Base-by-base conservation (phyloP, 75 land plant genomes). In the Pseudotsuga menziesii region DNA sequence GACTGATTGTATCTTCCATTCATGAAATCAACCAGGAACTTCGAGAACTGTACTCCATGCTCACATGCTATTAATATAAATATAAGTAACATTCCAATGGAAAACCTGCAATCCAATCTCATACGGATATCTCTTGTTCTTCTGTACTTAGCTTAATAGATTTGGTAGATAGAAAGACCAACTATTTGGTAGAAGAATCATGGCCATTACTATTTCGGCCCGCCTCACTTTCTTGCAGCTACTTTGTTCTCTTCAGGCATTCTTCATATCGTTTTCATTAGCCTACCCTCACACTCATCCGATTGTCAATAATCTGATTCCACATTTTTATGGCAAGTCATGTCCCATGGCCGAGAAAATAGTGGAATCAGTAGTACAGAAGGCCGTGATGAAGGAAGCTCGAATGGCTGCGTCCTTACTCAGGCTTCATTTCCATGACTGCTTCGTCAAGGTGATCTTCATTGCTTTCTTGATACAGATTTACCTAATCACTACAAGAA, bases 231-330 rank as follows among this genome's bases (percentile, higher is more conserved):
- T 58, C 4, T 17, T 48, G 54, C 54, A 29, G 2, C 15, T 32
- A 66, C 2, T 66, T 16, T 66, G 70, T 66, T 66, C 2, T 14
- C 29, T 66, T 41, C 17, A 17, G 16, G 16, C 35, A 29, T 66
- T 66, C 35, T 29, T 19, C 20, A 0, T 16, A 2, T 66, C 70
- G 14, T 14, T 19, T 20, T 27, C 70, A 35, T 48, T 11, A 9
- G 54, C 2, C 54, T 9, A 48, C 9, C 54, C 54, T 48, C 12
- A 9, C 2, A 12, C 54, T 48, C 41, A 4, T 63, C 69, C 69
- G 19, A 16, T 15, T 27, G 54, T 48, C 16, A 13, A 25, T 27
- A 79, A 82, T 55, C 81, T 93, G 59, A 75, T 82, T 55, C 80
- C 85, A 4, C 77, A 78, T 58, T 75, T 75, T 44, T 57, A 59